Evolutionary conservation across 2,329 filamentous ascomycete species (phyloP), one percentile per base, ranked within the genome.

Genomic region (Pseudogymnoascus verrucosus): DNA sequence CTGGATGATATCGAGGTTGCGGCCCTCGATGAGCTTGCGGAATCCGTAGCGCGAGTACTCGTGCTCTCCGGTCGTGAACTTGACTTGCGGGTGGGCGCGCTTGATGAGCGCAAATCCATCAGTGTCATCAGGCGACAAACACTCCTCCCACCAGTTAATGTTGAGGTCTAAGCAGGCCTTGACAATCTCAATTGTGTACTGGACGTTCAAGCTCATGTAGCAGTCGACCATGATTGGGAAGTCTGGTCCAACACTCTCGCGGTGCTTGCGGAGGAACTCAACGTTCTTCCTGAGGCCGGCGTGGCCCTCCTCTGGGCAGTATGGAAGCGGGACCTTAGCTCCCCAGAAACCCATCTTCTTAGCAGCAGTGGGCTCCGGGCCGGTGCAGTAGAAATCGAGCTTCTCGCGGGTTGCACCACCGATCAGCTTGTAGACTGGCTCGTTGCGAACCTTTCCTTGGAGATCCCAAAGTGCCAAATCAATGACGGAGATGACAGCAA

Each of bases 131-230:
- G 93, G 93, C 31, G 88, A 89, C 67, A 97, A 79, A 68, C 91
- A 96, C 79, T 97, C 93, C 79, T 97, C 93, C 91, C 91, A 96
- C 93, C 93, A 97, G 79, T 96, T 92, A 74, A 97, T 93, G 76
- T 93, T 84, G 68, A 96, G 83, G 69, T 92, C 87, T 70, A 90
- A 84, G 73, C 89, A 91, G 61, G 88, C 89, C 77, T 93, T 90
- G 65, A 90, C 93, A 23, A 97, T 82, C 76, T 96, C 89, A 69
- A 97, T 96, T 3, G 91, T 96, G 78, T 97, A 97, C 1, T 90
- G 80, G 26, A 97, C 93, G 71, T 93, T 96, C 72, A 97, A 80
- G 69, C 89, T 93, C 93, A 97, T 97, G 78, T 96, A 97, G 81
- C 93, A 97, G 78, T 97, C 93, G 4, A 97, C 93, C 81, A 96